phyloP scores from a whole-genome alignment of 192 early-diverging fungal genomes.

The Backusella westeae region DNA sequence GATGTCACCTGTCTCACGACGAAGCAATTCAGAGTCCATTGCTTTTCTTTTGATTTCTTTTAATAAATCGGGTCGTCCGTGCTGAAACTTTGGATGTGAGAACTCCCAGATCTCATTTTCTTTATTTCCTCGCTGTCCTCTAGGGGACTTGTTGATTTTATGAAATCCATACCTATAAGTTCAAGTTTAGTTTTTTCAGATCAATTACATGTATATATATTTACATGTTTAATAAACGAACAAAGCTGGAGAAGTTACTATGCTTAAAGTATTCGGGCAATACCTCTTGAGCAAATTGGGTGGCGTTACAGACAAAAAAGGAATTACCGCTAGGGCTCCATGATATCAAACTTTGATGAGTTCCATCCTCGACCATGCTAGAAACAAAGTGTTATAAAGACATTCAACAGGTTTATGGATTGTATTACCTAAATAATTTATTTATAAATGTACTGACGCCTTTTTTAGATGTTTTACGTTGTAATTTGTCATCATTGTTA shows the following conservation, averaged over 20 bases:
- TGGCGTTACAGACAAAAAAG: conserved; percentile 88
- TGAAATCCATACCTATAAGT: conserved; percentile 73
- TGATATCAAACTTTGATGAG: conserved; percentile 82
- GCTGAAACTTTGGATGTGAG: conserved; percentile 78
- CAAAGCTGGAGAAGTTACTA: conserved; percentile 90
- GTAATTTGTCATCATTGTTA: not conserved
- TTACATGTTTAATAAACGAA: conserved; percentile 84
- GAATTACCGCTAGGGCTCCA: conserved; percentile 86
- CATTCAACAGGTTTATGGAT: not conserved
- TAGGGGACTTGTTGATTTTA: conserved; percentile 89
- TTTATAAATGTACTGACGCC: conserved; percentile 19
- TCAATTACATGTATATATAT: not conserved
- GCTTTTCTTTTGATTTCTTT: conserved; percentile 93
- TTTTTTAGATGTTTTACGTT: conserved; percentile 17
- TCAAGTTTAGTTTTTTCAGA: conserved; percentile 11
- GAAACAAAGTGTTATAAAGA: not conserved
- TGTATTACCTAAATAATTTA: conserved; percentile 14
- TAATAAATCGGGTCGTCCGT: conserved; percentile 70
- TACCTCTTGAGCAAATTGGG: conserved; percentile 83
- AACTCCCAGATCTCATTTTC: conserved; percentile 94
- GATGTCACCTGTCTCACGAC: conserved; percentile 77
- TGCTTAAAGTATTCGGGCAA: conserved; percentile 92
- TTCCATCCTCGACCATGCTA: conserved; percentile 83
- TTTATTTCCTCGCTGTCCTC: conserved; percentile 76
- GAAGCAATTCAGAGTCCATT: conserved; percentile 79